A percentile compares a stretch with the other conserved stretches of the same genome.
phyloP scores from a whole-genome alignment of 2,329 filamentous ascomycete species.

The Dactylonectria macrodidyma region DNA sequence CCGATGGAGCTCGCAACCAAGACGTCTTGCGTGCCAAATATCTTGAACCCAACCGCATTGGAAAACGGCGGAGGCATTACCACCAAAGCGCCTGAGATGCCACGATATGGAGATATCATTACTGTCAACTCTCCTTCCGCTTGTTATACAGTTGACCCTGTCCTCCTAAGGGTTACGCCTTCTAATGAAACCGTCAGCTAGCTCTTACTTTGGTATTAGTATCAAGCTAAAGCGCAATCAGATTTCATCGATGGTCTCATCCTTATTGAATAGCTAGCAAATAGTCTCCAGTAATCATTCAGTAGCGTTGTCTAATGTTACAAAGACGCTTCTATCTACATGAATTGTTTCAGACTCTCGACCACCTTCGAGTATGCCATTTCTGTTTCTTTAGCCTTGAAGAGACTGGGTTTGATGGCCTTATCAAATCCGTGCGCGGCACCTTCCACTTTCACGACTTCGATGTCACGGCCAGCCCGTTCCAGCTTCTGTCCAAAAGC shows the following conservation, averaged over 20 bases:
- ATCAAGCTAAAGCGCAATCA: not conserved
- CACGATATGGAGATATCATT: not conserved
- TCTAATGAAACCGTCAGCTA: not conserved
- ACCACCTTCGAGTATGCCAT: constrained; percentile 27
- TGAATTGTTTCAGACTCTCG: not conserved
- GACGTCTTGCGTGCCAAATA: too few species aligned
- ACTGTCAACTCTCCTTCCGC: not conserved
- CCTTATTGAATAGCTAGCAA: not conserved
- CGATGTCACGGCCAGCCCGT: constrained; percentile 17
- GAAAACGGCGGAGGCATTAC: too few species aligned
- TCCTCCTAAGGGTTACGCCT: not conserved
- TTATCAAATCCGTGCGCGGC: constrained; percentile 46
- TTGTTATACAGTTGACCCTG: not conserved
- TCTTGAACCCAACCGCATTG: too few species aligned
- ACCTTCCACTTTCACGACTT: constrained; percentile 32
- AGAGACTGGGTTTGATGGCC: constrained; percentile 12
- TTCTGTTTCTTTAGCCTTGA: constrained; percentile 21
- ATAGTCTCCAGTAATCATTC: not conserved
- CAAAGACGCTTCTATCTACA: constrained; percentile 7
- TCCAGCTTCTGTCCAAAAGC: constrained; percentile 47
- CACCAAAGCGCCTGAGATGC: too few species aligned
- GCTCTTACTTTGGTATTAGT: not conserved
- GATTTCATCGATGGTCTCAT: not conserved
- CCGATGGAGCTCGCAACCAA: too few species aligned
- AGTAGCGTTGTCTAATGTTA: not conserved